Conservation (phyloP, 305 asterid species). For the Withania somnifera region DNA sequence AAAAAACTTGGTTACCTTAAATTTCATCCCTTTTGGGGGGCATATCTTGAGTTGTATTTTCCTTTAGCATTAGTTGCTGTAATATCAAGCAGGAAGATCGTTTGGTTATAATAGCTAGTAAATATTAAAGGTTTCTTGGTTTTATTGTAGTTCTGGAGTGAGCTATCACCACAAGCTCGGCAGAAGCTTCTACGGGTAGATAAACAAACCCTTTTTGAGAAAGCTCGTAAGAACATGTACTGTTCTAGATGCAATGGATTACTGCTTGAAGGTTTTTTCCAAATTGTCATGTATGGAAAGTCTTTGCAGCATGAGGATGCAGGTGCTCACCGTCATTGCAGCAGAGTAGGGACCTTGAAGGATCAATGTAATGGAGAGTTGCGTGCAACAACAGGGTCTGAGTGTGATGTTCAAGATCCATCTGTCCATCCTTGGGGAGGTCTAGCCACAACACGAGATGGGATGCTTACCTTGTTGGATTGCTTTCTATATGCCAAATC, state of each 20-base stretch:
- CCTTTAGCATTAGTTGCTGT: background rate
- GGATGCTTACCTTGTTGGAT: constrained; percentile 77
- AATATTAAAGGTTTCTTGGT: background rate
- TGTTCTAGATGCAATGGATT: constrained; percentile 98
- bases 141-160: constrained; percentile 86
- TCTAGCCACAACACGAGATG: constrained; percentile 70
- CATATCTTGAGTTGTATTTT: background rate
- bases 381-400: constrained; percentile 36
- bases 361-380: constrained; percentile 30
- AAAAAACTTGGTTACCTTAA: background rate
- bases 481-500: constrained; percentile 70
- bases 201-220: constrained; percentile 87
- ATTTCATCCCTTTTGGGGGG: background rate
- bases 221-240: constrained; percentile 96
- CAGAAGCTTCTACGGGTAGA: constrained; percentile 72
- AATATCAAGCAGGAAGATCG: background rate
- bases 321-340: constrained; percentile 17
- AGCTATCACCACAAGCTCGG: constrained; percentile 74
- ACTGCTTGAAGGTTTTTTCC: constrained; percentile 83
- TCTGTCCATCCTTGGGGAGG: constrained; percentile 99
- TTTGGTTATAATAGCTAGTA: background rate
- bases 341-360: constrained; percentile 23
- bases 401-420: constrained; percentile 74
- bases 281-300: constrained; percentile 89
- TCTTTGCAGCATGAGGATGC: constrained; percentile 68